Base-by-base conservation (phyloP, 1,139 yeast genomes). In the Saccharomyces hybrid region DNA sequence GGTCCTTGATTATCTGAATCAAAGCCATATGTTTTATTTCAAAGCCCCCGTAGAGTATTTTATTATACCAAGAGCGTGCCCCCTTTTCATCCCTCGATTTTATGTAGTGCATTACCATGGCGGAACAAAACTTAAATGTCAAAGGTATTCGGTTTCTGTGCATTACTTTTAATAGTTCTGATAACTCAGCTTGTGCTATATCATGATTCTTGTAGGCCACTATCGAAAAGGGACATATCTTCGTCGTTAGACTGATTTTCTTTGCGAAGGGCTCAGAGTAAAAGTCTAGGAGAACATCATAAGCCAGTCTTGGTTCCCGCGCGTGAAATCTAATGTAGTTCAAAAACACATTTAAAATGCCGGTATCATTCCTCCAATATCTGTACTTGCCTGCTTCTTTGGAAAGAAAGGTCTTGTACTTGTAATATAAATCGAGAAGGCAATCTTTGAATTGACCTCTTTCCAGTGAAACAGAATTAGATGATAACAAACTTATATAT, bases 21-120 rank as follows among this genome's bases (percentile, higher is more conserved):
- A 68, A 44, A 2, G 53, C 32, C 21, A 47, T 46, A 52, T 67
- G 67, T 14, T 54, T 59, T 3, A 68, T 49, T 19, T 59, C 55
- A 44, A 62, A 67, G 2, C 62, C 60, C 7, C 62, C 63, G 12
- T 53, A 44, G 5, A 60, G 21, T 8, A 67, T 60, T 48, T 60
- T 65, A 29, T 57, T 31, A 49, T 66, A 68, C 71, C 71, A 68
- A 6, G 54, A n/a, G n/a, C 60, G 53, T 2, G 71, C 71, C 16
- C 60, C 62, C 1, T 56, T 58, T 9, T 50, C 50, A 24, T 64
- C 58, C 11, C 56, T 53, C 46, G 58, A 51, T 34, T 56, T 48
- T 4, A 61, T 24, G 47, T 59, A 54, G 44, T 64, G 58, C 5
- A 62, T 51, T 1, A 67, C 58, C 67, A 68, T 64, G 5, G 64